Percentiles rank a stretch among this genome's conserved stretches.
phyloP scores from a whole-genome alignment of 1,139 yeast species.

The Scheffersomyces segobiensis region DNA sequence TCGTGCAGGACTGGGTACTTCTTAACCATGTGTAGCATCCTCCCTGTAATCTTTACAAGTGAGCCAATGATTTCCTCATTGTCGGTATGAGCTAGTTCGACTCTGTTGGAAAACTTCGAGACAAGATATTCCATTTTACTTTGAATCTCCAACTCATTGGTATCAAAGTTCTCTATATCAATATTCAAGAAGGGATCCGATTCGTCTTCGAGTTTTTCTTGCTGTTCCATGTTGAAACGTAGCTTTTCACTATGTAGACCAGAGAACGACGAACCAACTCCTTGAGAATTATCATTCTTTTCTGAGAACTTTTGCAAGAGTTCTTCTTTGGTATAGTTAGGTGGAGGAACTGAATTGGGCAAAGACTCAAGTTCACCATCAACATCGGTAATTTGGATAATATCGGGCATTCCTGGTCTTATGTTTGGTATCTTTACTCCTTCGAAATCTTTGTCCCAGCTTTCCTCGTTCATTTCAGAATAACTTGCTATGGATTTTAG shows the following conservation, averaged over 20 bases:
- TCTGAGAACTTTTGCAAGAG: constrained; percentile 34
- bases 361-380: constrained; percentile 1
- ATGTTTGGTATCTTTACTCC: constrained; percentile 16
- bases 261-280: constrained; percentile 12
- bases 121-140: constrained; percentile 44
- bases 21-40: constrained; percentile 42
- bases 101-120: constrained; percentile 33
- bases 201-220: constrained; percentile 19
- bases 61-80: constrained; percentile 33
- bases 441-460: constrained; percentile 38
- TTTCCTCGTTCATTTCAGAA: constrained; percentile 31
- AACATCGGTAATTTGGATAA: not conserved
- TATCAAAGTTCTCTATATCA: constrained; percentile 43
- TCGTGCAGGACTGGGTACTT: constrained; percentile 46
- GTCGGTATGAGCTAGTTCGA: constrained; percentile 31
- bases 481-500: constrained; percentile 25
- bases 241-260: constrained; percentile 2
- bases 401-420: constrained; percentile 4
- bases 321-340: constrained; percentile 24
- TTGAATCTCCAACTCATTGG: constrained; percentile 45
- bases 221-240: not conserved
- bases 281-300: constrained; percentile 19
- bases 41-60: constrained; percentile 38
- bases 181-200: constrained; percentile 42
- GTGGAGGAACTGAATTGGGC: not conserved